Conservation (phyloP, 1,284 basidiomycete genomes). For the Porogramme epimiltina region DNA sequence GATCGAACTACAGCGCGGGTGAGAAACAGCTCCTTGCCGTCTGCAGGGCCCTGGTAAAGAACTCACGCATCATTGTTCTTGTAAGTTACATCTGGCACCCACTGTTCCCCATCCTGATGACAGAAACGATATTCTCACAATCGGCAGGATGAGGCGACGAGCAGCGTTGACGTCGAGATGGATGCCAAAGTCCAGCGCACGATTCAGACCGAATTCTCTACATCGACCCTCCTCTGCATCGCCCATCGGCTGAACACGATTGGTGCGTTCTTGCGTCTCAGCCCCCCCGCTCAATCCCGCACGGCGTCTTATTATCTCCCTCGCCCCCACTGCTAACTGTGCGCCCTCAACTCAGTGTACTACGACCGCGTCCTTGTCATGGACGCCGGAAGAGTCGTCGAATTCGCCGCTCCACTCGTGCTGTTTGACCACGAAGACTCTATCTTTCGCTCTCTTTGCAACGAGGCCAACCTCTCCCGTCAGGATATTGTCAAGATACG, state of each 20-base stretch:
- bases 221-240: slow-evolving; percentile 69
- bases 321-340: too few species aligned
- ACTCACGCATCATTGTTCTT: slow-evolving; percentile 70
- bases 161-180: slow-evolving; percentile 85
- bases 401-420: slow-evolving; percentile 79
- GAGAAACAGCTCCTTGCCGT: slow-evolving; percentile 80
- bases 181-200: slow-evolving; percentile 78
- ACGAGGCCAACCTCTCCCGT: slow-evolving; percentile 66
- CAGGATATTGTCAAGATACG: slow-evolving; percentile 53
- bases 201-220: slow-evolving; percentile 70
- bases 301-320: too few species aligned
- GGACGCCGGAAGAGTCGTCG: slow-evolving; percentile 65
- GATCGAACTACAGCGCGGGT: slow-evolving; percentile 75
- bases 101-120: not conserved
- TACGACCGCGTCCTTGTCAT: slow-evolving; percentile 81
- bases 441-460: slow-evolving; percentile 77
- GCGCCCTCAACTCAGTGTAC: too few species aligned
- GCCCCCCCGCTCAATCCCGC: too few species aligned
- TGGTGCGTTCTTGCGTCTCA: slow-evolving; percentile 46
- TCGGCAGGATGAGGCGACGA: slow-evolving; percentile 72
- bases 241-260: slow-evolving; percentile 82
- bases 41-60: slow-evolving; percentile 71
- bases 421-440: slow-evolving; percentile 71
- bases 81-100: slow-evolving; percentile 43
- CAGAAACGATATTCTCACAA: not conserved